A percentile compares a stretch with the other conserved stretches of the same genome.
These are phyloP conservation scores for Fusarium staphyleae DNA, from an alignment of 2,329 filamentous ascomycete genomes.

Conservation along the genomic window DNA sequence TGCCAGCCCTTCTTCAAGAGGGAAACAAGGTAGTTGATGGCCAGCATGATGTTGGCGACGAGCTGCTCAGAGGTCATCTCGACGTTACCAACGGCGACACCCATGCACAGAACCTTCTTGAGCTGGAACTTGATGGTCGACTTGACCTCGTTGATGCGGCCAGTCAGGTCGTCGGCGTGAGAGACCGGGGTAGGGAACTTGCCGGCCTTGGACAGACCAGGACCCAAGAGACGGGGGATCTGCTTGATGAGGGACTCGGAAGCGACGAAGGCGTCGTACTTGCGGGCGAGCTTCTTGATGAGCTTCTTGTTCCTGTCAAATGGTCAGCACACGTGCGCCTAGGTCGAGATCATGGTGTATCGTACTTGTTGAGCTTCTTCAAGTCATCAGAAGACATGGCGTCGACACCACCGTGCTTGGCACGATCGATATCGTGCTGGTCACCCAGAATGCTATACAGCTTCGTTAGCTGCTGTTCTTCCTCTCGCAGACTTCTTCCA, in stretches of 20 bases:
- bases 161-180: slow-evolving; percentile 90
- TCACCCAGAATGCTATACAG: slow-evolving; percentile 65
- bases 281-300: slow-evolving; percentile 99
- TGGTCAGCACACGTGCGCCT: not conserved
- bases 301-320: slow-evolving; percentile 93
- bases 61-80: slow-evolving; percentile 97
- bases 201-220: slow-evolving; percentile 98
- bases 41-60: slow-evolving; percentile 98
- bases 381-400: slow-evolving; percentile 98
- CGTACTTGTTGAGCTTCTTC: slow-evolving; percentile 98
- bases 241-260: slow-evolving; percentile 99
- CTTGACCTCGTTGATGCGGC: slow-evolving; percentile 99
- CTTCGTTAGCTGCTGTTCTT: slow-evolving; percentile 18
- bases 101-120: slow-evolving; percentile 99
- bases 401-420: slow-evolving; percentile 98
- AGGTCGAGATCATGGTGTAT: not conserved
- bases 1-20: slow-evolving; percentile 99
- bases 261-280: slow-evolving; percentile 99
- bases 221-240: slow-evolving; percentile 99
- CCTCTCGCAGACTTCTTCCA: not conserved
- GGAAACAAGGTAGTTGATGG: slow-evolving; percentile 99
- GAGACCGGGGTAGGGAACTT: slow-evolving; percentile 99
- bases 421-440: slow-evolving; percentile 98
- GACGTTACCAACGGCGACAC: slow-evolving; percentile 98
- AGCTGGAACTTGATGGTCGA: slow-evolving; percentile 99